Conservation (phyloP, 2,329 filamentous ascomycete species). For the Fusarium sp. region DNA sequence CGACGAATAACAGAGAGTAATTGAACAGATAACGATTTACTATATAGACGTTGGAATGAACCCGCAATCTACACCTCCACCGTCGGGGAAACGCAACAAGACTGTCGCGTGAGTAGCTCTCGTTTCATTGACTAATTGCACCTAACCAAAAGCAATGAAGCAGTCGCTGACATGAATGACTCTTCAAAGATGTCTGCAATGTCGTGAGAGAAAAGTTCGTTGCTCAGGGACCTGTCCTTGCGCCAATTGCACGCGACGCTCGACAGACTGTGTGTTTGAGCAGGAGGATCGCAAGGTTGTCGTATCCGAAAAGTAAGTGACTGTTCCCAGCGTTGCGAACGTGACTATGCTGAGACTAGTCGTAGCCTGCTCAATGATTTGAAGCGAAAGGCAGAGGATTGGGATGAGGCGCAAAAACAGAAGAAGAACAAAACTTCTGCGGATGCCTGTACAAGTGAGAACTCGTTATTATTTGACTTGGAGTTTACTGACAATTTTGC, state of each 20-base stretch:
- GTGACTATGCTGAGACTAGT: rapidly evolving
- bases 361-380: not conserved
- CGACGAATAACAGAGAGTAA: rapidly evolving
- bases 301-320: not conserved
- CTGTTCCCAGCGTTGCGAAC: rapidly evolving
- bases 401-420: not conserved
- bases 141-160: rapidly evolving
- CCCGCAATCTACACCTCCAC: not conserved
- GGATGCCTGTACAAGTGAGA: not conserved
- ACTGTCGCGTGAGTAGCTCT: not conserved
- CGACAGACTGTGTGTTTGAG: not conserved
- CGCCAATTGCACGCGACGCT: not conserved
- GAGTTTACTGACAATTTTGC: not conserved
- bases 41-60: not conserved
- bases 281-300: not conserved
- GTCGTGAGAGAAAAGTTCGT: not conserved
- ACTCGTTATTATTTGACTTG: not conserved
- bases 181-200: not conserved
- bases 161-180: rapidly evolving
- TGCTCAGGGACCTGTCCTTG: not conserved
- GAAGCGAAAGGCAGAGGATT: not conserved
- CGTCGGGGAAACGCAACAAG: not conserved
- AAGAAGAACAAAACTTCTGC: not conserved
- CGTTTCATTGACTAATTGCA: rapidly evolving
- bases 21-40: not conserved